A percentile compares a stretch with the other conserved stretches of the same genome.
Evolutionary conservation across 2,329 filamentous ascomycete genomes (phyloP).

Genomic region (Ceratocystis lukuohia): DNA sequence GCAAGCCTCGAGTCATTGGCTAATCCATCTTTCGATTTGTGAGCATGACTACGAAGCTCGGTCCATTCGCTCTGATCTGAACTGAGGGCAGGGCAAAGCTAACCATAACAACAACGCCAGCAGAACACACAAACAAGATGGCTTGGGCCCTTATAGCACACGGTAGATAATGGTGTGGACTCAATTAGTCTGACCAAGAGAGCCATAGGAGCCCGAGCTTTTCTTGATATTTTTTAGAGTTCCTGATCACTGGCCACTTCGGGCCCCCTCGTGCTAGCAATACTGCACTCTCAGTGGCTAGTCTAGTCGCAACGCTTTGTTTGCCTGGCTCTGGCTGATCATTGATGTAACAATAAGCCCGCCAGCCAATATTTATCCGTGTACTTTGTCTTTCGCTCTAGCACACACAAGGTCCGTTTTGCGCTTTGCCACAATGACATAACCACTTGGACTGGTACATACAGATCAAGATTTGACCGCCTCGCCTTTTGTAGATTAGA

Average conservation of each 20-base stretch:
- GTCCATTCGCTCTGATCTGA: slow-evolving; percentile 1
- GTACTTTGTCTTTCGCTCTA: not conserved
- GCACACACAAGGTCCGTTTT: not conserved
- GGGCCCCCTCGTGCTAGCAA: slow-evolving; percentile 4
- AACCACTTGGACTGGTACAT: not conserved
- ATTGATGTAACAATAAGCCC: slow-evolving; percentile 1
- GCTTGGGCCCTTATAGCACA: not conserved
- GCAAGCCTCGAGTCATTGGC: slow-evolving; percentile 1
- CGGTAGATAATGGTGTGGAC: not conserved
- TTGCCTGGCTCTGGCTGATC: not conserved
- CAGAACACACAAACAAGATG: not conserved
- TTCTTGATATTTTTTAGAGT: not conserved
- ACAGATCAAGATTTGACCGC: too few species aligned
- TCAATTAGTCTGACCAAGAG: not conserved
- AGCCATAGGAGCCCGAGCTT: not conserved
- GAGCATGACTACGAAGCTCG: not conserved
- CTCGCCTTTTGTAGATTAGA: not conserved
- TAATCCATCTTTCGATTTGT: slow-evolving; percentile 6
- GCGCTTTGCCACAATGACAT: slow-evolving; percentile 1
- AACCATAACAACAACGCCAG: not conserved
- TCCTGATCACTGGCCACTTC: not conserved
- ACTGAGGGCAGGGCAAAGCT: not conserved
- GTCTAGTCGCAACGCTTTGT: not conserved
- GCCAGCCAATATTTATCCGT: not conserved
- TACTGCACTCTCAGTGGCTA: slow-evolving; percentile 6